Conservation (phyloP, 768 basidiomycete genomes). For the Saitozyma sp. region DNA sequence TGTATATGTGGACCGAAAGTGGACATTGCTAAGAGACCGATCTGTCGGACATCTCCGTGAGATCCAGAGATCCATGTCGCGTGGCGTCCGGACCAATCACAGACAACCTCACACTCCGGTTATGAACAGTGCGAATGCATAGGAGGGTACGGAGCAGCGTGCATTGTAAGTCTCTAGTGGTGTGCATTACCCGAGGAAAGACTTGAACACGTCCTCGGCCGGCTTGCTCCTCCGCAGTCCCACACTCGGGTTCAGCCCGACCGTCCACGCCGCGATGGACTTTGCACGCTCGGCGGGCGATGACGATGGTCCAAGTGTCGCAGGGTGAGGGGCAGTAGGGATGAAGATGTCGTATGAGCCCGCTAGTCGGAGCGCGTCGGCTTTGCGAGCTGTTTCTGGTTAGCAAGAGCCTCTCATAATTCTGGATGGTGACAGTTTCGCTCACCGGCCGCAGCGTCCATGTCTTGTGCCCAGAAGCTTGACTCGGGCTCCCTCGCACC, state of each 20-base stretch:
- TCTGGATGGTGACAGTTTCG: background rate
- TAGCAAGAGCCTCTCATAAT: background rate
- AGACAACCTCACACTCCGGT: no score
- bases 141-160: no score
- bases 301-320: background rate
- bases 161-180: no score
- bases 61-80: no score
- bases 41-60: no score
- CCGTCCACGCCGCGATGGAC: conserved; percentile 5
- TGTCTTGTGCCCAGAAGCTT: conserved; percentile 16
- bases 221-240: conserved; percentile 7
- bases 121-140: no score
- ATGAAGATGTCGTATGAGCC: conserved; percentile 25
- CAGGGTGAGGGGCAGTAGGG: conserved; percentile 12
- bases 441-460: conserved; percentile 22
- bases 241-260: conserved; percentile 12
- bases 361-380: conserved; percentile 18
- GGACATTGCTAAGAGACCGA: no score
- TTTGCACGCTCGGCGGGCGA: conserved; percentile 8
- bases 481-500: conserved; percentile 12
- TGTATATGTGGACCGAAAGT: no score
- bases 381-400: conserved; percentile 16
- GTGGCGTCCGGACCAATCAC: no score
- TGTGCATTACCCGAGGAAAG: conserved; percentile 4
- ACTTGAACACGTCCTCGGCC: conserved; percentile 11